Evolutionary conservation across 441 rosid species (phyloP).

Genomic region (Dalechampia spathulata): DNA sequence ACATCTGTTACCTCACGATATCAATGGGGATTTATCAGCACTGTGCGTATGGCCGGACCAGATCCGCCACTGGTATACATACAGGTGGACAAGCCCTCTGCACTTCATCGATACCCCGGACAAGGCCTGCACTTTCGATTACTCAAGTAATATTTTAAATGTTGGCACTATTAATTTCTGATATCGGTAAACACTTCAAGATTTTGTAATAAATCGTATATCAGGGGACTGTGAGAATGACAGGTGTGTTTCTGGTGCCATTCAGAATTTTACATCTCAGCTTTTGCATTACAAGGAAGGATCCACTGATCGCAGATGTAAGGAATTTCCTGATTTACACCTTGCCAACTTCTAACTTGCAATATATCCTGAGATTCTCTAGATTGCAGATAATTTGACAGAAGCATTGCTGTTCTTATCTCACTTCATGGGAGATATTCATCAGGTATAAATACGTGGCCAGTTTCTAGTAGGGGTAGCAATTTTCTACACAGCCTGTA

Average conservation of each 20-base stretch:
- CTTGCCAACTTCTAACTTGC: no score
- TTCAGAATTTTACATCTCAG: slow-evolving; percentile 86
- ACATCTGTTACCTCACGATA: slow-evolving; percentile 57
- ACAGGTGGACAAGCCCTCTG: slow-evolving; percentile 88
- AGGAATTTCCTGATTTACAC: no score
- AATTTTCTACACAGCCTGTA: no score
- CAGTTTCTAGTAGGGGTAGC: not conserved
- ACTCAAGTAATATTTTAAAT: slow-evolving; percentile 54
- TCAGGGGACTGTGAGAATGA: slow-evolving; percentile 71
- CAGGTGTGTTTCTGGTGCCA: slow-evolving; percentile 83
- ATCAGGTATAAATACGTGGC: slow-evolving; percentile 47
- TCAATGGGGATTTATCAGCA: slow-evolving; percentile 67
- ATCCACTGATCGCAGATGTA: slow-evolving; percentile 77
- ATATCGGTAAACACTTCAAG: no score
- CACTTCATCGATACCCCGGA: slow-evolving; percentile 95
- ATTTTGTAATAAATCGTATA: not conserved
- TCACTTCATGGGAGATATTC: slow-evolving; percentile 93
- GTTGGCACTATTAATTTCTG: no score
- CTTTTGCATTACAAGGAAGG: slow-evolving; percentile 78
- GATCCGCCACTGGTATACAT: slow-evolving; percentile 80
- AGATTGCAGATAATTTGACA: slow-evolving; percentile 70
- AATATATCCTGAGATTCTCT: not conserved
- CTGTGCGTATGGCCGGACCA: slow-evolving; percentile 92
- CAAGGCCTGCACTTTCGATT: slow-evolving; percentile 57
- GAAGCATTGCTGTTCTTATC: slow-evolving; percentile 87